Evolutionary conservation across 345 rosid species (phyloP).

Genomic region (Turritis glabra): DNA sequence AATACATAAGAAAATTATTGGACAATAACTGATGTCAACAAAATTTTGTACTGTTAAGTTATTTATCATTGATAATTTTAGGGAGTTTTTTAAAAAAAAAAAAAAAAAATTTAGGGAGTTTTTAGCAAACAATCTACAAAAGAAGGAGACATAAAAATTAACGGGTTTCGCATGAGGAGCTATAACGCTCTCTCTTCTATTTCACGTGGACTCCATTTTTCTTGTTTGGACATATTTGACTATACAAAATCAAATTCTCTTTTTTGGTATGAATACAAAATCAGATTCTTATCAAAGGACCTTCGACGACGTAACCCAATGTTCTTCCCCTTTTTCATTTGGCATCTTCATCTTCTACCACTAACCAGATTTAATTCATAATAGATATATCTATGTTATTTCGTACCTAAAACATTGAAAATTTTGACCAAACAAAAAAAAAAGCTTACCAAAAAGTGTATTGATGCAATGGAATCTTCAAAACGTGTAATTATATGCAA

Average conservation of each 20-base stretch:
- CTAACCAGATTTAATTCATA: background rate
- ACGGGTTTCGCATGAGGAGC: background rate
- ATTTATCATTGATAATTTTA: background rate
- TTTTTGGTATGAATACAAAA: background rate
- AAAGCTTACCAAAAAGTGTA: too few species aligned
- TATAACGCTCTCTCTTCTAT: background rate
- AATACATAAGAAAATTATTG: background rate
- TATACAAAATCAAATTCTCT: background rate
- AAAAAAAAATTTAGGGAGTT: background rate
- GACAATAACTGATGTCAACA: too few species aligned
- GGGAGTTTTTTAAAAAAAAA: background rate
- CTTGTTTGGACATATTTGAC: constrained; percentile 22
- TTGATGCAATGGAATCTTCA: background rate
- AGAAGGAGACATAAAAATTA: background rate
- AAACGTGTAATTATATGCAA: background rate
- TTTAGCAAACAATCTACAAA: background rate
- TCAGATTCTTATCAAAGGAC: background rate
- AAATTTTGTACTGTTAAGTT: background rate
- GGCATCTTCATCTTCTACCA: constrained; percentile 6
- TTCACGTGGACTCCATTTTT: constrained; percentile 9
- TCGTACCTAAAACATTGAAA: background rate
- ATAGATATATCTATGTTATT: background rate
- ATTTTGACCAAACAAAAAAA: too few species aligned
- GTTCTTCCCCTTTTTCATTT: constrained; percentile 12
- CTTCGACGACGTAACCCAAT: background rate